phyloP scores from a whole-genome alignment of 306 rosid species.

The Canavalia gladiata region DNA sequence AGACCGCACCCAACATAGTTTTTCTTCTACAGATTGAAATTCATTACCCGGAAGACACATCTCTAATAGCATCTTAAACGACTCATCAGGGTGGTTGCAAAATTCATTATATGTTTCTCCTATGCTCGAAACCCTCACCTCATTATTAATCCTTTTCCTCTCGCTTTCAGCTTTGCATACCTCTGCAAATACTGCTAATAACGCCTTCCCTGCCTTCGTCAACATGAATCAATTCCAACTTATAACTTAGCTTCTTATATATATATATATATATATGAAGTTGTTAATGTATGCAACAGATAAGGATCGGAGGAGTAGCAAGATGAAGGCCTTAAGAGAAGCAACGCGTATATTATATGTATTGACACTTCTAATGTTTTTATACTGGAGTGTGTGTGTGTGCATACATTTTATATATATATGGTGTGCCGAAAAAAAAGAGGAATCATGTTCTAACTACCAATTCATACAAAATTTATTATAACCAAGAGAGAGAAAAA shows the following conservation, averaged over 20 bases:
- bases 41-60: conserved; percentile 41
- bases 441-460: too few relatives aligned
- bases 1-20: conserved; percentile 67
- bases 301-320: background rate
- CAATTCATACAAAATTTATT: too few relatives aligned
- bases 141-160: background rate
- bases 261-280: too few relatives aligned
- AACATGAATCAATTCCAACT: too few relatives aligned
- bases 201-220: conserved; percentile 3
- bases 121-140: background rate
- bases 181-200: background rate
- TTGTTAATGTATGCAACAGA: background rate
- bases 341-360: too few relatives aligned
- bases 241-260: too few relatives aligned
- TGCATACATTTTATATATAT: too few relatives aligned
- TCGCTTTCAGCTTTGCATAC: background rate
- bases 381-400: too few relatives aligned
- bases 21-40: conserved; percentile 37
- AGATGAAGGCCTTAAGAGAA: too few relatives aligned
- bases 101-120: background rate
- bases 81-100: conserved; percentile 33
- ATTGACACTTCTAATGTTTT: too few relatives aligned
- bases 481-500: too few relatives aligned
- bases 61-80: conserved; percentile 49
- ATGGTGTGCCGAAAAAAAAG: too few relatives aligned